phyloP scores from a whole-genome alignment of 352 stramenopile species.

The Phytophthora podocarpi region DNA sequence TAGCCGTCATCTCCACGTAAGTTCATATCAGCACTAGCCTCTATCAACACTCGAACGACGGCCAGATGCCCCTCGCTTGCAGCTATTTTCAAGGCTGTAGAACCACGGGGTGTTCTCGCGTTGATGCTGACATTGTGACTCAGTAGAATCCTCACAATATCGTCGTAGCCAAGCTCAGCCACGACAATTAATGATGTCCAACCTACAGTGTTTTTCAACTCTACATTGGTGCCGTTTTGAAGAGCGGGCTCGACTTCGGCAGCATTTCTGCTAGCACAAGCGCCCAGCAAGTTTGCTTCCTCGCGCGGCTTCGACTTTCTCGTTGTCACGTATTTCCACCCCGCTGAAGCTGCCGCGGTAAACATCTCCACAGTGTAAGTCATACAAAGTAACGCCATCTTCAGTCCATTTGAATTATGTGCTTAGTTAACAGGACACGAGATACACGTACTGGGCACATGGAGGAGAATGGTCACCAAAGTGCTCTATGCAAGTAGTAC shows the following conservation, averaged over 20 bases:
- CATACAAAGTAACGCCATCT: too few species aligned
- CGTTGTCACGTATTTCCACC: too few species aligned
- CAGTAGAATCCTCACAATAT: conserved; percentile 4
- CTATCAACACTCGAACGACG: conserved; percentile 1
- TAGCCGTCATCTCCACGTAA: conserved; percentile 5
- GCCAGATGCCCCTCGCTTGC: neutral
- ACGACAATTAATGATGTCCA: conserved; percentile 7
- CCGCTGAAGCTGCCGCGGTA: too few species aligned
- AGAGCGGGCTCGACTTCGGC: conserved; percentile 7
- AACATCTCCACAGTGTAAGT: too few species aligned
- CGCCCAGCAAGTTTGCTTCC: neutral
- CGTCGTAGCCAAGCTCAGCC: neutral
- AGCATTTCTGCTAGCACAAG: neutral
- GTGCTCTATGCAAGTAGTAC: too few species aligned
- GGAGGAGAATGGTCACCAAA: too few species aligned
- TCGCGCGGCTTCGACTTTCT: too few species aligned
- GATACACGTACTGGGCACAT: too few species aligned
- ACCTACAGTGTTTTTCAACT: neutral
- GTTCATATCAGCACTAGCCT: conserved; percentile 1
- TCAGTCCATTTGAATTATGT: too few species aligned
- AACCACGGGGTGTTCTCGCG: conserved; percentile 1
- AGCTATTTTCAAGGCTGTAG: conserved; percentile 17
- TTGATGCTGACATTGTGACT: conserved; percentile 2
- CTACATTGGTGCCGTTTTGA: neutral
- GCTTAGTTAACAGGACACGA: too few species aligned